phyloP scores from a whole-genome alignment of 2,329 filamentous ascomycete species.

The Monosporascus sp. region DNA sequence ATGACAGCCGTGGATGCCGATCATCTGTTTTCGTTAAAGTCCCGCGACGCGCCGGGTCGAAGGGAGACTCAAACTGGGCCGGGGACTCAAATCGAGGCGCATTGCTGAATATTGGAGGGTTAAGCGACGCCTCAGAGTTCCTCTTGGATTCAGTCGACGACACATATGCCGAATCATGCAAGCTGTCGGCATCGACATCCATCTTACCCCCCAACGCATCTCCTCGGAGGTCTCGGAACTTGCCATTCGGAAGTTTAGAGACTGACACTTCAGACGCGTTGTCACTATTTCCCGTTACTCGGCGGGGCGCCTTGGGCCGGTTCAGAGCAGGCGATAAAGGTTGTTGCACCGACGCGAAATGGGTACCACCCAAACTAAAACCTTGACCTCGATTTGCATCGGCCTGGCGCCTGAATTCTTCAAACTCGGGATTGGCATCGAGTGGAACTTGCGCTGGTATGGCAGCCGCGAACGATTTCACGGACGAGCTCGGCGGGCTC shows the following conservation, averaged over 20 bases:
- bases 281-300: conserved; percentile 45
- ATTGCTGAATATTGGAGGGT: conserved; percentile 33
- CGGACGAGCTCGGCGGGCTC: conserved; percentile 66
- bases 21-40: conserved; percentile 41
- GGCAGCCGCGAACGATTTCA: conserved; percentile 63
- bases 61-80: conserved; percentile 27
- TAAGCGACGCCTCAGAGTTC: conserved; percentile 44
- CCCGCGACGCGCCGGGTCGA: conserved; percentile 26
- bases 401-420: conserved; percentile 70
- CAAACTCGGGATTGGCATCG: conserved; percentile 76
- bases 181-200: conserved; percentile 41
- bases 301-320: conserved; percentile 40
- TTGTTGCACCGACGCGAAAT: conserved; percentile 35
- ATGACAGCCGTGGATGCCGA: conserved; percentile 49
- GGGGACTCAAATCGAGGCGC: conserved; percentile 45
- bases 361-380: conserved; percentile 43
- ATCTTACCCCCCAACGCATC: conserved; percentile 24
- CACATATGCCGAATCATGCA: conserved; percentile 49
- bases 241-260: conserved; percentile 15
- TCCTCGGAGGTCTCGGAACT: conserved; percentile 2
- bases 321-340: conserved; percentile 17
- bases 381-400: conserved; percentile 53
- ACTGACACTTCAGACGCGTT: conserved; percentile 30
- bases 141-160: conserved; percentile 47
- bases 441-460: conserved; percentile 65